These are phyloP conservation scores for Acacia concinna DNA, from an alignment of 331 rosid species.

Conservation along the genomic window DNA sequence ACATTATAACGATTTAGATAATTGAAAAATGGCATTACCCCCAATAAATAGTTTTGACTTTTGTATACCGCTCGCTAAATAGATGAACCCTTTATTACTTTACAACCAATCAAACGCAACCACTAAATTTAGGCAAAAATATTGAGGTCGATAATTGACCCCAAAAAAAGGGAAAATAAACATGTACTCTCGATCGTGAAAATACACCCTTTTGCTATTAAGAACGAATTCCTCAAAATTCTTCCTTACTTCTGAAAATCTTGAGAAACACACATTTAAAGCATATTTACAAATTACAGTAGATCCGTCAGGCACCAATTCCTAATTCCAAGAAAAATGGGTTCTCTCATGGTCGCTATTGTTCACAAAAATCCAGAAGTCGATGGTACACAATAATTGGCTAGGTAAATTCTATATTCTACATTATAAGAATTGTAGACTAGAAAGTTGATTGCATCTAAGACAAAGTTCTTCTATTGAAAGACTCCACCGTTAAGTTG, in stretches of 20 bases:
- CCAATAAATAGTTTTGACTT: no score
- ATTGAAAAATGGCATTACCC: no score
- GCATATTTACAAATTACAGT: slow-evolving; percentile 19
- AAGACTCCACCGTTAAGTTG: slow-evolving; percentile 94
- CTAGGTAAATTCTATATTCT: slow-evolving; percentile 8
- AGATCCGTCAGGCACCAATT: slow-evolving; percentile 8
- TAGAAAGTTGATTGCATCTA: slow-evolving; percentile 34
- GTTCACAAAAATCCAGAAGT: slow-evolving; percentile 17
- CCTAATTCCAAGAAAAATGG: slow-evolving; percentile 8
- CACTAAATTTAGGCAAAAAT: no score
- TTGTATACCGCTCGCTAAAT: no score
- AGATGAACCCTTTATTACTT: no score
- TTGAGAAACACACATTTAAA: neutral
- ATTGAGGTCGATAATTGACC: no score
- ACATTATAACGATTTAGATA: no score
- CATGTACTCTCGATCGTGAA: neutral
- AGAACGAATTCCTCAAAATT: neutral
- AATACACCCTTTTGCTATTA: neutral
- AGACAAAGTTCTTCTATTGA: slow-evolving; percentile 80
- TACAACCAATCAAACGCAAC: no score
- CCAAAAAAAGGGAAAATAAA: no score
- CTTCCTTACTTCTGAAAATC: neutral
- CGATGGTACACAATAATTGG: slow-evolving; percentile 12
- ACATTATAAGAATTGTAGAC: neutral
- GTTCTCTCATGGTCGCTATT: neutral